A percentile compares a stretch with the other conserved stretches of the same genome.
phyloP scores from a whole-genome alignment of 352 stramenopile genomes.

The Pythium coloratum region DNA sequence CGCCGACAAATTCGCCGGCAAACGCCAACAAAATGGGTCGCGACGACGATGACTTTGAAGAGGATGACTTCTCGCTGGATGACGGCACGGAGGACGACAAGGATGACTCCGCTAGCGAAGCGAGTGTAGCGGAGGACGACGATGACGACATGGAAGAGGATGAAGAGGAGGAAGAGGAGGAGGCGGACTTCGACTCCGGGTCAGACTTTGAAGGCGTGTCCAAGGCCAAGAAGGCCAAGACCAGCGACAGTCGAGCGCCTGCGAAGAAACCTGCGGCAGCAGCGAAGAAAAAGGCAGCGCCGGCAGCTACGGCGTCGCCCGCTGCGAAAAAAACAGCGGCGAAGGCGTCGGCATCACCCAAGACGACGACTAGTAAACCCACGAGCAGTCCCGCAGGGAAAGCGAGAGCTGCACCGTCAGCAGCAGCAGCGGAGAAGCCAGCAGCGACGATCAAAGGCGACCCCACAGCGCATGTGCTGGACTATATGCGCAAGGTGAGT shows the following conservation, averaged over 20 bases:
- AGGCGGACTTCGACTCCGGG: constrained; percentile 25
- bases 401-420: neutral
- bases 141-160: constrained; percentile 33
- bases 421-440: constrained; percentile 13
- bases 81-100: constrained; percentile 44
- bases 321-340: constrained; percentile 15
- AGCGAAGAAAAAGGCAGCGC: constrained; percentile 2
- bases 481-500: constrained; percentile 73
- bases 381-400: constrained; percentile 4
- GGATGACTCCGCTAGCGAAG: constrained; percentile 35
- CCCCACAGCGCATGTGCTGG: constrained; percentile 49
- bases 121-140: constrained; percentile 18
- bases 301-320: neutral
- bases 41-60: constrained; percentile 35
- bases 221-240: constrained; percentile 30
- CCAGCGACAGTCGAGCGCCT: neutral
- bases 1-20: neutral
- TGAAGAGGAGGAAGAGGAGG: constrained; percentile 34
- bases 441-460: constrained; percentile 38
- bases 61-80: constrained; percentile 64
- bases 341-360: constrained; percentile 23
- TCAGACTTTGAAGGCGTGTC: constrained; percentile 48
- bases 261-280: constrained; percentile 4
- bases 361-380: constrained; percentile 23
- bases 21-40: constrained; percentile 19